Base-by-base conservation (phyloP, 305 asterid species). In the Nicotiana rustica region DNA sequence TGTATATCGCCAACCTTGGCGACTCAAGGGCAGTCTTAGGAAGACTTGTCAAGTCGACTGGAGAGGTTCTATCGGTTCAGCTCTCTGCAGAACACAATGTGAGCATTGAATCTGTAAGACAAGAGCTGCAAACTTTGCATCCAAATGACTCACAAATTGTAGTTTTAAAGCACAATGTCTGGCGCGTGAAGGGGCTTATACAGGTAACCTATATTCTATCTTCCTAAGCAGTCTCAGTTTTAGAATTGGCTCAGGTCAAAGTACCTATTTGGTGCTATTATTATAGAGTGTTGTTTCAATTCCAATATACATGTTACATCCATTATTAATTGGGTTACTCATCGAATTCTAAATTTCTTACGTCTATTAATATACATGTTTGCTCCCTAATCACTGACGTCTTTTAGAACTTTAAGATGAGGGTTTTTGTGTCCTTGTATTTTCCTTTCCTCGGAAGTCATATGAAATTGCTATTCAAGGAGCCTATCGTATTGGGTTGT, bases 21-120 rank as follows among this genome's bases (percentile, higher is more conserved):
- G 98, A 95, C 85, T 95, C 99, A 3, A 95, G 99, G 57, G 98
- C 99, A 78, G 98, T 94, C 83, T 83, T 94, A 81, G 99, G 98
- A 69, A 90, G 97, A 88, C 91, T 91, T 59, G 97, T 95, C 57
- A 95, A 91, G 92, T 93, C 97, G 18, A 95, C 98, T 2, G 98
- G 97, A 31, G 99, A 95, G 82, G 97, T 94, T 18, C 90, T 95
- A 75, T 88, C 99, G 31, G 81, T 95, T 85, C 99, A 94, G 85
- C 96, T 95, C 77, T 95, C 99, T 7, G 92, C 92, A 0, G 99
- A 95, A 92, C 99, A 95, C 86, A 95, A 95, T 25, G 99, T 92
- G 2, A 89, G 98, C 81, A 88, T 91, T 57, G 99, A 92, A 84
- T 90, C 97, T 15, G 97, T 95, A 83, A 91, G 99, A 83, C 98